Evolutionary conservation across 371 early-diverging fungal species (phyloP).

Genomic region (Mortierella sp.): DNA sequence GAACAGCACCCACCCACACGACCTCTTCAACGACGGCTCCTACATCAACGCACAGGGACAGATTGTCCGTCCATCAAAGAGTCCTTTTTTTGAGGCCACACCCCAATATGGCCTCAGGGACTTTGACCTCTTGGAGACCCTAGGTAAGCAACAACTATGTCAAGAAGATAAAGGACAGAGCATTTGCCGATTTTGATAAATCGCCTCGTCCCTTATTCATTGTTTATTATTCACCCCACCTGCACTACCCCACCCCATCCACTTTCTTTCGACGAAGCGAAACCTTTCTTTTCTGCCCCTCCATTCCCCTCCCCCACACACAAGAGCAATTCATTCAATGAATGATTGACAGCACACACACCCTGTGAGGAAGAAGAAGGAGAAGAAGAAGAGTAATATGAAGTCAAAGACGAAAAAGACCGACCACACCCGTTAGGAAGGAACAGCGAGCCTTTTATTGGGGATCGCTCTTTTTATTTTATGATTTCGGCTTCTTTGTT

Average conservation of each 20-base stretch:
- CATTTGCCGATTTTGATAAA: background rate
- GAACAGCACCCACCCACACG: constrained; percentile 52
- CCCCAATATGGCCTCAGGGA: constrained; percentile 60
- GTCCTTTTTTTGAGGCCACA: constrained; percentile 40
- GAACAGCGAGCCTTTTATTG: constrained; percentile 6
- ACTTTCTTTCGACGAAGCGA: no score
- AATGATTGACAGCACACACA: no score
- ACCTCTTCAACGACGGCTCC: constrained; percentile 44
- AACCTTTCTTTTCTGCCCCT: background rate
- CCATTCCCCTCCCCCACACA: background rate
- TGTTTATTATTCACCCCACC: background rate
- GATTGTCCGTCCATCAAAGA: constrained; percentile 31
- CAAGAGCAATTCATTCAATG: no score
- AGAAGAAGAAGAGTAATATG: no score
- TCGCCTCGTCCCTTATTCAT: background rate
- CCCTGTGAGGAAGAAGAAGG: no score
- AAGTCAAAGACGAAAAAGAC: background rate
- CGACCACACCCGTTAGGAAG: background rate
- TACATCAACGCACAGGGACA: constrained; percentile 46
- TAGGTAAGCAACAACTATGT: constrained; percentile 62
- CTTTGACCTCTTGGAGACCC: constrained; percentile 75
- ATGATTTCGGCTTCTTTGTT: constrained; percentile 13
- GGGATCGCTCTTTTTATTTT: constrained; percentile 16
- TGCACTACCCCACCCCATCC: no score
- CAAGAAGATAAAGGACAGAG: background rate